A percentile compares a stretch with the other conserved stretches of the same genome.
phyloP scores from a whole-genome alignment of 768 basidiomycete genomes.

The Lyophyllum semitale region DNA sequence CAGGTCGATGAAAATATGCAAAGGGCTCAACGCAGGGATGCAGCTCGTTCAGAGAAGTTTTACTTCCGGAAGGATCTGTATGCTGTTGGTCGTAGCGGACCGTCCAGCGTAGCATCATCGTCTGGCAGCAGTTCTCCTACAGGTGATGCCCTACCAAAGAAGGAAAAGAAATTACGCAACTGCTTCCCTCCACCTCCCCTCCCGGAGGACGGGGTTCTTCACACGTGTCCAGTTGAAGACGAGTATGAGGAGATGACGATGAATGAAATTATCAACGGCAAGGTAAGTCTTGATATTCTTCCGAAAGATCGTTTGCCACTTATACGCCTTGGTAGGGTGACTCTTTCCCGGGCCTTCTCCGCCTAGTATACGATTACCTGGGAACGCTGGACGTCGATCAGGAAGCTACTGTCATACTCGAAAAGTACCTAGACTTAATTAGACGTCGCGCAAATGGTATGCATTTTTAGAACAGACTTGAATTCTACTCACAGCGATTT shows the following conservation, averaged over 20 bases:
- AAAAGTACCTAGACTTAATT: slow-evolving; percentile 80
- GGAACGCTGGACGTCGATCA: slow-evolving; percentile 80
- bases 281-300: slow-evolving; percentile 44
- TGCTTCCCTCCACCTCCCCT: slow-evolving; percentile 68
- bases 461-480: slow-evolving; percentile 20
- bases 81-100: slow-evolving; percentile 47
- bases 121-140: slow-evolving; percentile 41
- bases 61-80: slow-evolving; percentile 89
- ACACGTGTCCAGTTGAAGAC: slow-evolving; percentile 57
- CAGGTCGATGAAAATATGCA: slow-evolving; percentile 98
- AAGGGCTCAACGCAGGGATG: slow-evolving; percentile 83
- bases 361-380: slow-evolving; percentile 81
- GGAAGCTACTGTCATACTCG: slow-evolving; percentile 59
- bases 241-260: slow-evolving; percentile 94
- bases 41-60: slow-evolving; percentile 73
- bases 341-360: slow-evolving; percentile 77
- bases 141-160: slow-evolving; percentile 38
- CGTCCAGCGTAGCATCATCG: slow-evolving; percentile 50
- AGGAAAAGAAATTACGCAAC: slow-evolving; percentile 69
- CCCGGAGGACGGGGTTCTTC: slow-evolving; percentile 43
- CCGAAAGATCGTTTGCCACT: neutral
- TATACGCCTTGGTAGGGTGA: slow-evolving; percentile 44
- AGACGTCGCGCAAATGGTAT: slow-evolving; percentile 78
- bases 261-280: slow-evolving; percentile 93
- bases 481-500: neutral